Evolutionary conservation across 2,329 filamentous ascomycete genomes (phyloP).

Genomic region (Ophiosphaerella narmari): DNA sequence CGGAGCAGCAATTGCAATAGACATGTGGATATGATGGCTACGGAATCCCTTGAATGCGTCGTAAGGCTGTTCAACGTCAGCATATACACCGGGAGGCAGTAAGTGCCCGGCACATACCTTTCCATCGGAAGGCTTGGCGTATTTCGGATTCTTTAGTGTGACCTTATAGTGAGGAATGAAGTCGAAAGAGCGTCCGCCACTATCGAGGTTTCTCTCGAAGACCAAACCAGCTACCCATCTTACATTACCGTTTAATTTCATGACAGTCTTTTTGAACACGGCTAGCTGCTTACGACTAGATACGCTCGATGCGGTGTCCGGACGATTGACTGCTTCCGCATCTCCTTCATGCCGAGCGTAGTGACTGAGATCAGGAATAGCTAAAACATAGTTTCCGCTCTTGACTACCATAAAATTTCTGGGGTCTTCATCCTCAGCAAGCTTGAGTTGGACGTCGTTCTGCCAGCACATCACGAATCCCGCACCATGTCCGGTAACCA

Average conservation of each 20-base stretch:
- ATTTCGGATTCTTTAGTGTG: conserved; percentile 78
- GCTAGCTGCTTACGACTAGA: conserved; percentile 73
- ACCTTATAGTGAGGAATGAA: conserved; percentile 95
- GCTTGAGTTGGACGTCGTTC: conserved; percentile 85
- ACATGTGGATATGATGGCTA: conserved; percentile 95
- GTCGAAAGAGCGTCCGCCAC: conserved; percentile 76
- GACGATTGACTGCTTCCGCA: conserved; percentile 57
- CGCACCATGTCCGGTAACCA: conserved; percentile 87
- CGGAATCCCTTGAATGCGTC: conserved; percentile 97
- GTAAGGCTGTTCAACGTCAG: conserved; percentile 60
- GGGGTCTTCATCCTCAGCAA: conserved; percentile 84
- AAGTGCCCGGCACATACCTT: conserved; percentile 32
- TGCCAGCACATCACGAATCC: conserved; percentile 99
- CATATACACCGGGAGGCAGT: too few species aligned
- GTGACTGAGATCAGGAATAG: conserved; percentile 89
- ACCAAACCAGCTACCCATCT: conserved; percentile 89
- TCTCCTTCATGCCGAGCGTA: conserved; percentile 72
- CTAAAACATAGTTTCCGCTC: conserved; percentile 92
- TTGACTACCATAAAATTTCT: conserved; percentile 94
- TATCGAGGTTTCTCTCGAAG: conserved; percentile 81
- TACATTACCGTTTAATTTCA: conserved; percentile 97
- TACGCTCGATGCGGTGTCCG: conserved; percentile 60
- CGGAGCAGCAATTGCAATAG: conserved; percentile 86
- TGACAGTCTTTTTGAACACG: conserved; percentile 96
- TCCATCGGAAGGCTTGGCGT: conserved; percentile 64